Evolutionary conservation across 2,329 filamentous ascomycete genomes (phyloP).

Genomic region (Aspergillus flavus): DNA sequence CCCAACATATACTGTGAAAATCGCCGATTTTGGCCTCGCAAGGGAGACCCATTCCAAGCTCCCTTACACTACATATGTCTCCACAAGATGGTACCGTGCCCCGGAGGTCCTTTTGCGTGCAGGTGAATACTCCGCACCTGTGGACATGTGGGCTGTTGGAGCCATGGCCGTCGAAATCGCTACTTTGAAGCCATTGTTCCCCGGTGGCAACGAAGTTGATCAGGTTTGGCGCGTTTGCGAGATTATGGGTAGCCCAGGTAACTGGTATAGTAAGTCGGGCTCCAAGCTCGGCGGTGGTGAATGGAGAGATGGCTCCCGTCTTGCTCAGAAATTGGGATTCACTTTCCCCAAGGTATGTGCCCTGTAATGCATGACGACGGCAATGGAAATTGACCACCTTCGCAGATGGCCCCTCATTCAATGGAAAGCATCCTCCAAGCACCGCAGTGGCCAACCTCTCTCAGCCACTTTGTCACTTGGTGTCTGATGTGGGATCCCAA

Average conservation of each 20-base stretch:
- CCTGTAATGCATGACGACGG: too few relatives aligned
- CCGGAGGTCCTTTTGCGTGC: conserved; percentile 92
- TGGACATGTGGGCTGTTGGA: conserved; percentile 97
- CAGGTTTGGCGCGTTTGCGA: conserved; percentile 99
- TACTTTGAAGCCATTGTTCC: conserved; percentile 93
- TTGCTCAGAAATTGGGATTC: conserved; percentile 95
- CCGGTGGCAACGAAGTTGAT: conserved; percentile 96
- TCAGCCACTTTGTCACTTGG: conserved; percentile 95
- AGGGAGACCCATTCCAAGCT: conserved; percentile 94
- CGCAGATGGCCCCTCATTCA: conserved; percentile 90
- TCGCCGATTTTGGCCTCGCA: conserved; percentile 97
- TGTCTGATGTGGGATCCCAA: conserved; percentile 99
- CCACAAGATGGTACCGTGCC: conserved; percentile 91
- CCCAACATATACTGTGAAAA: conserved; percentile 93
- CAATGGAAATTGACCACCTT: conserved; percentile 11
- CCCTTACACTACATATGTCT: conserved; percentile 97
- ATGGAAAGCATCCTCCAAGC: conserved; percentile 91
- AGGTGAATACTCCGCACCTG: conserved; percentile 94
- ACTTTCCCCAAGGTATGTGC: conserved; percentile 78
- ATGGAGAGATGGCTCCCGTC: conserved; percentile 90
- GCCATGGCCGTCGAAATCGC: conserved; percentile 99
- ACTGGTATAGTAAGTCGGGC: conserved; percentile 95
- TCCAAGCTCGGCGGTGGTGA: conserved; percentile 88
- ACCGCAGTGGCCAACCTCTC: conserved; percentile 86
- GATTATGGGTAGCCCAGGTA: conserved; percentile 98